Evolutionary conservation across 2,329 filamentous ascomycete species (phyloP), one percentile per base, ranked within the genome.

Genomic region (Fusarium avenaceum): DNA sequence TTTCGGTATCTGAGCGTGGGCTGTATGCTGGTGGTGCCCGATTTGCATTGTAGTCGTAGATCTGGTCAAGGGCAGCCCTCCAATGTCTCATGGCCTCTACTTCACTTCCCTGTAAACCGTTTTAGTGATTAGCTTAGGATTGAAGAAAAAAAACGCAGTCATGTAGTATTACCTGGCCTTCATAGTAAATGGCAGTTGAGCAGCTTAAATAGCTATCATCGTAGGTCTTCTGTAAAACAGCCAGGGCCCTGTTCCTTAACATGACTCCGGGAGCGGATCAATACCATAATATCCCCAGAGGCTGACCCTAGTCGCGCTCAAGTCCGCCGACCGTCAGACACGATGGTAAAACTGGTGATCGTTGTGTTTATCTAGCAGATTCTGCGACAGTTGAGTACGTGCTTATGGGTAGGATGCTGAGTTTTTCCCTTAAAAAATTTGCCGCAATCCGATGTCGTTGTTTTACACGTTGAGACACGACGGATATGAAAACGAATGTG

Each of bases 181-280:
- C 96, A 79, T 97, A 97, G 81, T 97, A 97, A 53, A 97, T 92
- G 39, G 95, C 95, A 3, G 94, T 98, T 15, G 94, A 97, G 81
- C 94, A 97, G 76, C 91, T 94, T 73, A 97, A 82, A 81, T 97
- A 97, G 80, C 92, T 94, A 80, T 98, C 94, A 82, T 98, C 95
- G 82, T 98, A 98, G 57, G 94, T 97, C 86, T 97, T 97, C 82
- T 98, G 95, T 79, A 97, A 89, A 66, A 89, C 89, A 80, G 91
- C 89, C 76, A 89, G 85, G 66, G 79, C 80, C 75, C 80, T 85
- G 76, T 80, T 85, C 74, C 82, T 82, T 77, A 85, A 83, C 86
- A 88, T 87, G 71, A 75, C 81, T 79, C 69, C 69, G 57, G 57
- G 57, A 40, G 44, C 30, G 58, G 63, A 44, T 30, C 57, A 63